Percentiles rank a stretch among this genome's conserved stretches.
Conservation (phyloP, 1,284 basidiomycete species). For the Hypsizygus ulmarius region DNA sequence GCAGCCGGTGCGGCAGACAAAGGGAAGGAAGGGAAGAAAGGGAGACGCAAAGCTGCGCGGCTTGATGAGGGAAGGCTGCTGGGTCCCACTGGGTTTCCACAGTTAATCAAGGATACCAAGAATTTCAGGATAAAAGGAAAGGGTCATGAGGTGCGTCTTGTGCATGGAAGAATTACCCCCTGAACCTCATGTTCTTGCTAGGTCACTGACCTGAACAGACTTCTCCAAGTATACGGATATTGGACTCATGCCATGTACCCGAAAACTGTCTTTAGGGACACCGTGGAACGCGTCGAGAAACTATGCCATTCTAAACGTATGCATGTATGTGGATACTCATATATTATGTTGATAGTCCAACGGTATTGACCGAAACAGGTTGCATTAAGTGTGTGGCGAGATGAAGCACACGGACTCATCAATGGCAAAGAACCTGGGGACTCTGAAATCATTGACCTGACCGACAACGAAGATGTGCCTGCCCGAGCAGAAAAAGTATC, state of each 20-base stretch:
- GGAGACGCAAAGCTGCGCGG: slow-evolving; percentile 53
- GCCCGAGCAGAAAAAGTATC: slow-evolving; percentile 11
- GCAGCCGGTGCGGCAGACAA: slow-evolving; percentile 19
- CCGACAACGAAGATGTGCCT: slow-evolving; percentile 26
- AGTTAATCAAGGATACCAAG: slow-evolving; percentile 70
- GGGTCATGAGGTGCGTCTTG: slow-evolving; percentile 74
- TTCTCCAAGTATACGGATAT: slow-evolving; percentile 84
- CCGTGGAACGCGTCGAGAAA: slow-evolving; percentile 78
- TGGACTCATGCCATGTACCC: slow-evolving; percentile 93
- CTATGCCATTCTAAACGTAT: slow-evolving; percentile 81
- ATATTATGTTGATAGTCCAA: background rate
- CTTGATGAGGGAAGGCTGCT: slow-evolving; percentile 75
- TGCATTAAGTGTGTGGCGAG: slow-evolving; percentile 69
- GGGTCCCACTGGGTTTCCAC: slow-evolving; percentile 72
- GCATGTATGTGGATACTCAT: slow-evolving; percentile 50
- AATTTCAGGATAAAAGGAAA: slow-evolving; percentile 81
- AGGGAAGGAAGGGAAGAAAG: slow-evolving; percentile 32
- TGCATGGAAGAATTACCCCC: background rate
- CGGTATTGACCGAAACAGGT: slow-evolving; percentile 41
- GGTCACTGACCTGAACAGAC: slow-evolving; percentile 72
- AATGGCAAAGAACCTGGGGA: slow-evolving; percentile 31
- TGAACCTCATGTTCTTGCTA: slow-evolving; percentile 28
- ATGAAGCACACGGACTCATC: slow-evolving; percentile 59
- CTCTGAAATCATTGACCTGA: slow-evolving; percentile 28
- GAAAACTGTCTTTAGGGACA: slow-evolving; percentile 81